phyloP scores from a whole-genome alignment of 345 rosid genomes.

The Salix koriyanagi region DNA sequence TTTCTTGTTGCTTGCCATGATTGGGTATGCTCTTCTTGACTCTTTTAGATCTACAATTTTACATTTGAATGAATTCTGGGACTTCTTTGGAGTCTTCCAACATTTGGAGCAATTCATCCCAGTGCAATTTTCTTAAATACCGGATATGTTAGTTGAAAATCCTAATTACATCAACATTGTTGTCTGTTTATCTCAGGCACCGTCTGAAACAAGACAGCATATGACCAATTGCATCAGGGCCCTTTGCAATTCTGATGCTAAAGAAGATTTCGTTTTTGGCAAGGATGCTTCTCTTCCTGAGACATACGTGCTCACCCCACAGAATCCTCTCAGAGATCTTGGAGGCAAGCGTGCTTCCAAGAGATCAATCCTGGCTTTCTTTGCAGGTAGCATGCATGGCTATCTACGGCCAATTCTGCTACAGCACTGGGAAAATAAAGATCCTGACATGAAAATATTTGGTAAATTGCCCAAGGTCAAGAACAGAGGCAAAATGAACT shows the following conservation, averaged over 20 bases:
- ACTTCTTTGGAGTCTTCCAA: neutral
- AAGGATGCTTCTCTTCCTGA: conserved; percentile 89
- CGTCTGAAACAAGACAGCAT: conserved; percentile 56
- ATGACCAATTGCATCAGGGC: conserved; percentile 89
- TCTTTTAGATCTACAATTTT: conserved; percentile 1
- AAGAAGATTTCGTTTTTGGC: conserved; percentile 81
- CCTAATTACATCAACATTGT: neutral
- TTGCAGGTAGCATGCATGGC: conserved; percentile 91
- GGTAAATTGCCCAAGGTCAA: conserved; percentile 53
- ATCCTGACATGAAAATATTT: conserved; percentile 81
- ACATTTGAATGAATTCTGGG: neutral
- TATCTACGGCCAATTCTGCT: conserved; percentile 73
- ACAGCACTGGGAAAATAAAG: conserved; percentile 73
- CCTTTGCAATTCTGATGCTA: conserved; percentile 80
- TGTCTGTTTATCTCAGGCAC: conserved; percentile 53
- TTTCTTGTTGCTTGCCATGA: conserved; percentile 96
- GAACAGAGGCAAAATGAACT: conserved; percentile 64
- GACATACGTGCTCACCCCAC: conserved; percentile 55
- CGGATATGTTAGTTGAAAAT: neutral
- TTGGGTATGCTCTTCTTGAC: conserved; percentile 55
- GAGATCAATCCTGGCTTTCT: conserved; percentile 77
- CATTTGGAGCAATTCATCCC: neutral
- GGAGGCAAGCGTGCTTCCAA: conserved; percentile 74
- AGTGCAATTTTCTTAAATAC: neutral
- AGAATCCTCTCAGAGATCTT: conserved; percentile 51